Evolutionary conservation across 495 filamentous ascomycete genomes (phyloP).

Genomic region (Penicillium salamii): DNA sequence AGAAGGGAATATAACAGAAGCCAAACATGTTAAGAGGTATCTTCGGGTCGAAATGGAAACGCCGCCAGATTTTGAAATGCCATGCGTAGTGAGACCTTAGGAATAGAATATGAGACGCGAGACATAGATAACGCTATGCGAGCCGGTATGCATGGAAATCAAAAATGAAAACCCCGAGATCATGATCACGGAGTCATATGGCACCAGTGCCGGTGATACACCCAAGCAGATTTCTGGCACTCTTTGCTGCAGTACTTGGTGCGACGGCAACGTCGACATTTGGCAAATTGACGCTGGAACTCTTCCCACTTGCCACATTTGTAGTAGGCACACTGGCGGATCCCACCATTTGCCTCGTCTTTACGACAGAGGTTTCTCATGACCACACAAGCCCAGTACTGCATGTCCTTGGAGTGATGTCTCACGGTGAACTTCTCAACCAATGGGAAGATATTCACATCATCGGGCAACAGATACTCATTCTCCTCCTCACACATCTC

Average conservation of each 20-base stretch:
- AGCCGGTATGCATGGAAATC: constrained; percentile 44
- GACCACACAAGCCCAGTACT: constrained; percentile 98
- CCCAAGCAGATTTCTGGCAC: constrained; percentile 98
- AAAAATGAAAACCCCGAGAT: constrained; percentile 25
- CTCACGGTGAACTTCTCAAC: constrained; percentile 98
- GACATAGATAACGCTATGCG: constrained; percentile 45
- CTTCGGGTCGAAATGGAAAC: constrained; percentile 41
- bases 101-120: constrained; percentile 23
- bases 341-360: constrained; percentile 89
- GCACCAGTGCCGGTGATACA: constrained; percentile 97
- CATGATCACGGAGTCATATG: constrained; percentile 60
- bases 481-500: constrained; percentile 66
- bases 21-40: constrained; percentile 43
- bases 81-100: constrained; percentile 38
- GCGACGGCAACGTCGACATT: constrained; percentile 91
- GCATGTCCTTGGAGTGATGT: constrained; percentile 93
- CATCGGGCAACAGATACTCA: constrained; percentile 87
- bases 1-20: constrained; percentile 13
- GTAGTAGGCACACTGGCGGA: constrained; percentile 95
- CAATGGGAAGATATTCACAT: constrained; percentile 96
- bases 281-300: constrained; percentile 92
- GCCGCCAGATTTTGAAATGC: constrained; percentile 45
- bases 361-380: constrained; percentile 99
- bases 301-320: constrained; percentile 98
- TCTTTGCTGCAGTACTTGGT: constrained; percentile 99